A percentile compares a stretch with the other conserved stretches of the same genome.
Evolutionary conservation across 179 eudicot species (phyloP).

Genomic region (Beta corolliflora): DNA sequence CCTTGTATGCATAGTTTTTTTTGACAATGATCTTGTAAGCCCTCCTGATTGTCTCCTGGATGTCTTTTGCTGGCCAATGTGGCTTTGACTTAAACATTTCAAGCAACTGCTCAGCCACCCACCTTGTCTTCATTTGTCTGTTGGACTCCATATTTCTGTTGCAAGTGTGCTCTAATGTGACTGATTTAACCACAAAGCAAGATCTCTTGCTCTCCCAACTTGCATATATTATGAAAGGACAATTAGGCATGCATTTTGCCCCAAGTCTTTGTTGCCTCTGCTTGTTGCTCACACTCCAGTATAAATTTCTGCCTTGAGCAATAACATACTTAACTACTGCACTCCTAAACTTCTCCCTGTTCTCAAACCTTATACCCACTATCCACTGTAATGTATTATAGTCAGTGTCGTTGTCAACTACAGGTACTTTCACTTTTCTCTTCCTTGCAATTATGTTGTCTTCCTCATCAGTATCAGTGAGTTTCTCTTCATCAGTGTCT

Average conservation of each 20-base stretch:
- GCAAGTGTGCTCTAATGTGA: background rate
- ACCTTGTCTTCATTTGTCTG: background rate
- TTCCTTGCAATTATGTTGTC: background rate
- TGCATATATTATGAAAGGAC: background rate
- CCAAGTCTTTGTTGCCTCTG: background rate
- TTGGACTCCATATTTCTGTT: background rate
- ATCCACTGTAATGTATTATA: background rate
- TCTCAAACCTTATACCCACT: background rate
- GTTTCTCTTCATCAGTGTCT: background rate
- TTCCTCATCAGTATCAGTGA: background rate
- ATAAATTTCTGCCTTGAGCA: background rate
- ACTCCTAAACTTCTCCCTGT: background rate
- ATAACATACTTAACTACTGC: background rate
- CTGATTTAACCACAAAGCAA: background rate
- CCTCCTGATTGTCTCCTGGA: background rate
- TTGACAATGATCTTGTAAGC: background rate
- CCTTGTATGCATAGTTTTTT: background rate
- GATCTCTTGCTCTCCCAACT: background rate
- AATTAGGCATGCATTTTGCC: background rate
- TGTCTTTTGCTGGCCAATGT: background rate
- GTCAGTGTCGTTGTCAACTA: background rate
- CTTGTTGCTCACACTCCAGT: background rate
- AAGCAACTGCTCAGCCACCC: background rate
- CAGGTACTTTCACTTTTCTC: background rate
- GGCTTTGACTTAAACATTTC: background rate